phyloP scores from a whole-genome alignment of 2,329 filamentous ascomycete genomes.

The Dactylellina haptotyla region DNA sequence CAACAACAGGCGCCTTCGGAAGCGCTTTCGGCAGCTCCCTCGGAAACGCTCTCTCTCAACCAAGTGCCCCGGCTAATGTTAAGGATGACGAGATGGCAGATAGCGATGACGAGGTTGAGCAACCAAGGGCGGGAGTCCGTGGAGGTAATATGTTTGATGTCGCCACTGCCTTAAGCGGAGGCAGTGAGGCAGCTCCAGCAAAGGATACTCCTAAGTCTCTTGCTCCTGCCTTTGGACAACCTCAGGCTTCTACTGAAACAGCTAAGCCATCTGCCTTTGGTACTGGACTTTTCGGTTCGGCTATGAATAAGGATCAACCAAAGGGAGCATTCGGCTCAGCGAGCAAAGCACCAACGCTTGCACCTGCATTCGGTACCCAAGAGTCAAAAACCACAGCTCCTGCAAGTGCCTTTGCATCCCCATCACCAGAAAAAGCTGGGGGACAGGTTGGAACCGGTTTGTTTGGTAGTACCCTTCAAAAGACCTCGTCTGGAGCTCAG shows the following conservation, averaged over 20 bases:
- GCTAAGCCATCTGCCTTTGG: slow-evolving; percentile 40
- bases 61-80: slow-evolving; percentile 47
- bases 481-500: slow-evolving; percentile 20
- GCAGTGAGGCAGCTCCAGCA: slow-evolving; percentile 15
- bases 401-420: slow-evolving; percentile 30
- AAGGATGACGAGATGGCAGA: slow-evolving; percentile 54
- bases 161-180: slow-evolving; percentile 13
- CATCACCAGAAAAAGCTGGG: slow-evolving; percentile 23
- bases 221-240: slow-evolving; percentile 42
- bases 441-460: slow-evolving; percentile 34
- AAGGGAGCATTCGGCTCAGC: slow-evolving; percentile 32
- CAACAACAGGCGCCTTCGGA: slow-evolving; percentile 40
- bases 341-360: slow-evolving; percentile 29
- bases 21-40: slow-evolving; percentile 40
- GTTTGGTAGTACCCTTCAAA: slow-evolving; percentile 48
- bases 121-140: slow-evolving; percentile 38
- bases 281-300: slow-evolving; percentile 38
- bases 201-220: slow-evolving; percentile 33
- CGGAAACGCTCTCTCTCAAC: slow-evolving; percentile 49
- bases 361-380: slow-evolving; percentile 37
- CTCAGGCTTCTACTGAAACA: slow-evolving; percentile 2
- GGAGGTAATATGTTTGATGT: slow-evolving; percentile 51
- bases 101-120: slow-evolving; percentile 45
- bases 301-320: slow-evolving; percentile 49
- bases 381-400: slow-evolving; percentile 20